phyloP scores from a whole-genome alignment of 2,329 filamentous ascomycete species.

The Xylariomycetidae sp. region DNA sequence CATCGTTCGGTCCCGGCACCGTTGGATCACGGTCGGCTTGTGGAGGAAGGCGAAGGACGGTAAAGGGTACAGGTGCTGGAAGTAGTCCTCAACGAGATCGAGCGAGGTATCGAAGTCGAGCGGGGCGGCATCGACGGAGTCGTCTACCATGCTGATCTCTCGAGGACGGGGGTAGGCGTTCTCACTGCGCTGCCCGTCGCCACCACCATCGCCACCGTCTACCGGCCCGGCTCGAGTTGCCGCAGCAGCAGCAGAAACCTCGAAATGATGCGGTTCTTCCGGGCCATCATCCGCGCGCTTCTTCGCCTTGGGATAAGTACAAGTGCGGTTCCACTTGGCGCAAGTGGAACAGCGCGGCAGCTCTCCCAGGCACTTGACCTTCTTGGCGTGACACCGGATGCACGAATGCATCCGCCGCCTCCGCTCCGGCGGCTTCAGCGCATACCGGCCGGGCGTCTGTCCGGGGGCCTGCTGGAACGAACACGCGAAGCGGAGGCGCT shows the following conservation, averaged over 20 bases:
- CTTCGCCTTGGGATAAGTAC: constrained; percentile 18
- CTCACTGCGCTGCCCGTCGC: background rate
- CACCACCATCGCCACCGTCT: background rate
- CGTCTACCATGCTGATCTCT: constrained; percentile 6
- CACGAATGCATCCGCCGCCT: constrained; percentile 27
- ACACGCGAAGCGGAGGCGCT: constrained; percentile 29
- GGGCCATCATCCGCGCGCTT: constrained; percentile 4
- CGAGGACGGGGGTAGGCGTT: constrained; percentile 1
- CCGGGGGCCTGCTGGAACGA: constrained; percentile 26
- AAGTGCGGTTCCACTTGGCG: constrained; percentile 18
- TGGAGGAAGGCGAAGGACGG: constrained; percentile 32
- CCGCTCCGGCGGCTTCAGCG: constrained; percentile 20
- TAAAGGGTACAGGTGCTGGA: constrained; percentile 25
- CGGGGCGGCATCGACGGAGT: constrained; percentile 6
- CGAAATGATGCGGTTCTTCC: too few species aligned
- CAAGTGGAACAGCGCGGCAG: constrained; percentile 25
- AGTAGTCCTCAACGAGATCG: constrained; percentile 25
- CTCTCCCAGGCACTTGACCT: constrained; percentile 26
- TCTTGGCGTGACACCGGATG: constrained; percentile 24
- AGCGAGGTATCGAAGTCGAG: constrained; percentile 13
- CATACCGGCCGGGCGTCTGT: constrained; percentile 16
- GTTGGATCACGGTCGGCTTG: constrained; percentile 26
- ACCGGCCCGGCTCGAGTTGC: too few species aligned
- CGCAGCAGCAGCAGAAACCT: background rate
- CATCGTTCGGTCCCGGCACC: constrained; percentile 25